Base-by-base conservation (phyloP, 495 filamentous ascomycete species). In the Penicillium paxilli region DNA sequence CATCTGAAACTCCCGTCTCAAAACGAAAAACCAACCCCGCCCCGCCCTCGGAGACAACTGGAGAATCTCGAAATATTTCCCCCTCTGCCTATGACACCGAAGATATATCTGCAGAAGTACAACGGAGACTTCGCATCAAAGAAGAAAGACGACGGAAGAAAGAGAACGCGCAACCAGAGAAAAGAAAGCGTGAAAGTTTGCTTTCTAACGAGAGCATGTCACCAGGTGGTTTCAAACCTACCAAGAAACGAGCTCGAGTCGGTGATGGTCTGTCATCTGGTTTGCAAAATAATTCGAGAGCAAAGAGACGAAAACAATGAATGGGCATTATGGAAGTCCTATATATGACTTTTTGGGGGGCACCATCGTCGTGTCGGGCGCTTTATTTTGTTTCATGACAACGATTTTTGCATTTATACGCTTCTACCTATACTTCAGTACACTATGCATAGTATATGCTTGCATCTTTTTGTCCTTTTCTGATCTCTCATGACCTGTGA, bases 101-200 rank as follows among this genome's bases (percentile, higher is more conserved):
- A 46, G 75, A 78, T 46, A 78, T 78, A 26, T 78, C 75, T 0
- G 69, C 66, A 19, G 73, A 77, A 32, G 75, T 78, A 3, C 71
- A 74, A 49, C 64, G 71, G 30, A 61, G 75, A 26, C 54, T 78
- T 7, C 51, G 58, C 10, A 74, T 77, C 42, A 71, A 69, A 42
- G 72, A 77, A 37, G 69, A 74, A 47, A 52, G 54, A 2, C 70
- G 73, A 0, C 59, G 58, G 9, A 71, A 62, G 47, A 60, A 64
- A 35, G 58, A 62, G 33, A 55, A 53, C 19, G 25, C 65, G 20
- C 68, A 68, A 30, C 47, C 65, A 4, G 70, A 72, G 28, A 76
- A 75, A 44, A 58, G 68, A 16, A 72, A 71, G 26, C 64, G 74
- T 3, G 72, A 76, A 5, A 76, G 75, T 47, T 32, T 70, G 14